These are phyloP conservation scores for Mallotus japonicus DNA, from an alignment of 441 rosid species.

Conservation along the genomic window DNA sequence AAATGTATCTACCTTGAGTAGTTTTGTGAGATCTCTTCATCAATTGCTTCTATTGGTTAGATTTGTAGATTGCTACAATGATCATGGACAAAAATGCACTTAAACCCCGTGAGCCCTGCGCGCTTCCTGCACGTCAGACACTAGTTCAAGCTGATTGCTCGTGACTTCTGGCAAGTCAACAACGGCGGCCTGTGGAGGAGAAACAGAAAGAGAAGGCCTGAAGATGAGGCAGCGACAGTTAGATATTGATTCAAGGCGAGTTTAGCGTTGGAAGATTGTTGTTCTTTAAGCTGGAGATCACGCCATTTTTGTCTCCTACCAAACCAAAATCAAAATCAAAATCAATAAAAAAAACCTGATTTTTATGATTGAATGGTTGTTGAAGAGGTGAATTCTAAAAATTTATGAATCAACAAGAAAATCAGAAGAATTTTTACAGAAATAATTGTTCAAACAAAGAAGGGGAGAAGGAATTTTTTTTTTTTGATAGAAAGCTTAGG, in stretches of 20 bases:
- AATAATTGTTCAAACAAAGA: no score
- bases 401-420: no score
- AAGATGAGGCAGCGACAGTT: slow-evolving; percentile 19
- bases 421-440: no score
- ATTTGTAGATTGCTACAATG: slow-evolving; percentile 59
- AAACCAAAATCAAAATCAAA: no score
- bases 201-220: slow-evolving; percentile 6
- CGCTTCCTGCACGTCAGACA: slow-evolving; percentile 67
- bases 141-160: slow-evolving; percentile 33
- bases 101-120: slow-evolving; percentile 36
- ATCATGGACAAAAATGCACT: slow-evolving; percentile 39
- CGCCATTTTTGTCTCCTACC: slow-evolving; percentile 4
- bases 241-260: slow-evolving; percentile 47
- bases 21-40: slow-evolving; percentile 34
- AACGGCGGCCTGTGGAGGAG: slow-evolving; percentile 1
- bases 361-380: no score
- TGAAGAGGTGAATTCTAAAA: no score
- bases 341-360: no score
- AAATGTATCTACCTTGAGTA: slow-evolving; percentile 39
- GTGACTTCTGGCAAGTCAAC: neutral
- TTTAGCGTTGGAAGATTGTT: slow-evolving; percentile 53
- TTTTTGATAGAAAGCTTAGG: no score
- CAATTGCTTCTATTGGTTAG: slow-evolving; percentile 45
- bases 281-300: slow-evolving; percentile 54
- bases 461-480: no score